Conservation (phyloP, 1,284 basidiomycete genomes). For the Amylostereum chailletii region DNA sequence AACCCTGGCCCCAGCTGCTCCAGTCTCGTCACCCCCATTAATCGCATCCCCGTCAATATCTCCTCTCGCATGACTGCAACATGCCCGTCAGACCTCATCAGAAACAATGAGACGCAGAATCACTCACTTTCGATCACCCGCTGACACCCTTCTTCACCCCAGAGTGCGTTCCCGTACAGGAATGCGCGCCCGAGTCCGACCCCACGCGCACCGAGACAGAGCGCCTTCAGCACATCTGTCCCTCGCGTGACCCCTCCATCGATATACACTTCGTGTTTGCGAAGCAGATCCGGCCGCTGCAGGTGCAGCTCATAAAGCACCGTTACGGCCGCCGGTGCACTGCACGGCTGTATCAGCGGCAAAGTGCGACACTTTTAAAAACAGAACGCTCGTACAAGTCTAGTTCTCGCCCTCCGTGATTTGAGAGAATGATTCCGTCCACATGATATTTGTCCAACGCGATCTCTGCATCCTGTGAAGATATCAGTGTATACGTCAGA, state of each 20-base stretch:
- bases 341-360: not conserved
- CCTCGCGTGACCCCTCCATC: constrained; percentile 66
- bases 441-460: constrained; percentile 54
- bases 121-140: constrained; percentile 19
- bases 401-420: constrained; percentile 63
- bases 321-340: constrained; percentile 18
- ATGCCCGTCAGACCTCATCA: not conserved
- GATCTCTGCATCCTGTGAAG: constrained; percentile 43
- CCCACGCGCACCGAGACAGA: constrained; percentile 62
- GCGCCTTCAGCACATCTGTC: constrained; percentile 65
- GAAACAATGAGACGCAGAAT: not conserved
- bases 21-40: constrained; percentile 42
- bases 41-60: constrained; percentile 43
- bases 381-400: constrained; percentile 27
- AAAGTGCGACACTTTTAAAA: not conserved
- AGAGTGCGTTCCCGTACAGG: constrained; percentile 58
- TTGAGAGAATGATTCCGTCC: constrained; percentile 57
- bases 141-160: constrained; percentile 45
- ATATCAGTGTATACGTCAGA: not conserved
- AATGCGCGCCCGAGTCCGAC: constrained; percentile 50
- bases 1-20: constrained; percentile 42
- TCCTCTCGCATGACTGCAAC: constrained; percentile 23
- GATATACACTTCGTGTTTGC: constrained; percentile 58
- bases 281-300: constrained; percentile 28
- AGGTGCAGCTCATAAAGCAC: constrained; percentile 37